Evolutionary conservation across 192 early-diverging fungal species (phyloP).

Genomic region (Lobosporangium transversale): DNA sequence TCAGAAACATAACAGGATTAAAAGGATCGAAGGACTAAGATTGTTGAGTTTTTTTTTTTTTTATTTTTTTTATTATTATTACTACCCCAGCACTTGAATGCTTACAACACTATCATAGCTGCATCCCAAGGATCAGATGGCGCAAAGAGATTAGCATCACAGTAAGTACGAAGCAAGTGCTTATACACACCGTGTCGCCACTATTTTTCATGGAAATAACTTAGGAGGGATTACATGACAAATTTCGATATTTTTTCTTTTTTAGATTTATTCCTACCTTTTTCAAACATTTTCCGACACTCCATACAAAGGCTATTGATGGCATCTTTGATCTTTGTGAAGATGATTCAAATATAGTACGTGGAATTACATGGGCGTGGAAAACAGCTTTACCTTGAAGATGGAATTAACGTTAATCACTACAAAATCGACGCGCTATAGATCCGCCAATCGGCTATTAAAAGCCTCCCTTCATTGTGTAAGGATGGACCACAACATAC

Average conservation of each 20-base stretch:
- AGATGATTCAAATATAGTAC: conserved; percentile 40
- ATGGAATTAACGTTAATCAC: background rate
- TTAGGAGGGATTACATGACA: too few relatives aligned
- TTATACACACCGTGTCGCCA: background rate
- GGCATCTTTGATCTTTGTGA: conserved; percentile 53
- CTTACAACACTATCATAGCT: conserved; percentile 39
- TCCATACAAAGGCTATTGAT: conserved; percentile 48
- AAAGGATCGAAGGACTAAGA: background rate
- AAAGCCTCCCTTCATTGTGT: conserved; percentile 41
- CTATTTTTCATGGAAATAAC: too few relatives aligned
- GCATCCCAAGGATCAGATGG: conserved; percentile 39
- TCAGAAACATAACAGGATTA: too few relatives aligned
- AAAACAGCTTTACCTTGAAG: background rate
- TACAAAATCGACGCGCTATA: background rate
- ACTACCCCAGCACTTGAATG: conserved; percentile 26
- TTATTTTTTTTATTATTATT: background rate
- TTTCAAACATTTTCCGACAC: conserved; percentile 47
- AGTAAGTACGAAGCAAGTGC: too few relatives aligned
- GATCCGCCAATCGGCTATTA: conserved; percentile 45
- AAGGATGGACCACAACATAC: conserved; percentile 44
- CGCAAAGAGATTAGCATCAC: conserved; percentile 42
- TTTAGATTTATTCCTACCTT: conserved; percentile 47
- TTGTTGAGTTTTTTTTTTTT: background rate
- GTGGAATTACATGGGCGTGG: background rate
- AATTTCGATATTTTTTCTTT: too few relatives aligned